Evolutionary conservation across 495 filamentous ascomycete genomes (phyloP).

Genomic region (Tuber calosporum): DNA sequence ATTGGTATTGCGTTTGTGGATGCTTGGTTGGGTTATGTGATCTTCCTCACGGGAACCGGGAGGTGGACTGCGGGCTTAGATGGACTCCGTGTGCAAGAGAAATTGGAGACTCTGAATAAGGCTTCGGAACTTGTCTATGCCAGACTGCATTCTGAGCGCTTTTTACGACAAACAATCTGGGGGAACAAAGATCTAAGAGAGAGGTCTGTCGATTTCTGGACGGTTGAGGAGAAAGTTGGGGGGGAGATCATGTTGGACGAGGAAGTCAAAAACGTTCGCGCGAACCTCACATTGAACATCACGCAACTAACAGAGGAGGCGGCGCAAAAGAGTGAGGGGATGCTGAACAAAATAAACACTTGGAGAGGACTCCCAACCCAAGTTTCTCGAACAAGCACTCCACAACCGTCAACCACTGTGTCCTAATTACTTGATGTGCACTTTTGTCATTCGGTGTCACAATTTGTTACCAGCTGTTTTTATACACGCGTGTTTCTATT

Average conservation of each 20-base stretch:
- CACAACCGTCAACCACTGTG: not conserved
- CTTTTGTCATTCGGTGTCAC: not conserved
- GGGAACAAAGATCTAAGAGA: slow-evolving; percentile 50
- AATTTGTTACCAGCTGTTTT: not conserved
- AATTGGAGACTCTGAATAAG: slow-evolving; percentile 46
- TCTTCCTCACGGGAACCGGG: slow-evolving; percentile 66
- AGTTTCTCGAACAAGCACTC: not conserved
- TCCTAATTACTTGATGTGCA: not conserved
- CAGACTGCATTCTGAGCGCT: slow-evolving; percentile 49
- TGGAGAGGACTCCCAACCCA: slow-evolving; percentile 29
- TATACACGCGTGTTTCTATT: not conserved
- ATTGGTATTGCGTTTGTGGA: slow-evolving; percentile 58
- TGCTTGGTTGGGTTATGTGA: slow-evolving; percentile 50
- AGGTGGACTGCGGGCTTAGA: slow-evolving; percentile 53
- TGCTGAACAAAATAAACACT: slow-evolving; percentile 27
- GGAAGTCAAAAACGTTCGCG: slow-evolving; percentile 54
- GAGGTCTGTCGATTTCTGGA: slow-evolving; percentile 49
- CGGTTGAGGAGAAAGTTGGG: slow-evolving; percentile 50
- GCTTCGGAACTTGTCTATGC: slow-evolving; percentile 45
- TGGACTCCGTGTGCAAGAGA: slow-evolving; percentile 47
- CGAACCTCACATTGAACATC: slow-evolving; percentile 52
- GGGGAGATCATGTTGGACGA: slow-evolving; percentile 55
- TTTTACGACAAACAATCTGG: slow-evolving; percentile 52
- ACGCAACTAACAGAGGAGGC: slow-evolving; percentile 50
- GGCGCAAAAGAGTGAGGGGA: slow-evolving; percentile 31